These are phyloP conservation scores for Lathyrus oleraceus DNA, from an alignment of 306 rosid species.

Conservation along the genomic window DNA sequence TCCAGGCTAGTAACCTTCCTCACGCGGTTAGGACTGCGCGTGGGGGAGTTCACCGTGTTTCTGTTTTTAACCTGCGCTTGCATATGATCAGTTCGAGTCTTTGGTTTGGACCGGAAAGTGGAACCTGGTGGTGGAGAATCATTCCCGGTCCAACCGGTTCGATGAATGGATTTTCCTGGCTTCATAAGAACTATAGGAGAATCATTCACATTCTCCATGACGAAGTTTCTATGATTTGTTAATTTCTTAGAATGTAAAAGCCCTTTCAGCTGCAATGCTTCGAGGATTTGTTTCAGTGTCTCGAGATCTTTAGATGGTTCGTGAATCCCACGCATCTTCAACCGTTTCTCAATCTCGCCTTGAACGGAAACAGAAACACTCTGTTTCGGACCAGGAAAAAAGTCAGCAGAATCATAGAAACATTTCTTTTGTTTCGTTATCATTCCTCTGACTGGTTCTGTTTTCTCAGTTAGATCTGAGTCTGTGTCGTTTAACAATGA, in stretches of 20 bases:
- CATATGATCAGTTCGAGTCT: constrained; percentile 35
- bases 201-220: constrained; percentile 45
- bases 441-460: constrained; percentile 47
- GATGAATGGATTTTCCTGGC: constrained; percentile 48
- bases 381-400: constrained; percentile 77
- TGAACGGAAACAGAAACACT: constrained; percentile 43
- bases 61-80: constrained; percentile 41
- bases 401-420: constrained; percentile 73
- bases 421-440: constrained; percentile 63
- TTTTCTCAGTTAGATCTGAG: constrained; percentile 15
- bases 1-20: constrained; percentile 46
- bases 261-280: constrained; percentile 88
- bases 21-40: constrained; percentile 46
- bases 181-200: constrained; percentile 76
- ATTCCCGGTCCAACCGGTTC: constrained; percentile 35
- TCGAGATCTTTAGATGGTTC: constrained; percentile 76
- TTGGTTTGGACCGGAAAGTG: constrained; percentile 47
- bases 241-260: constrained; percentile 68
- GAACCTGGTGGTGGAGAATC: constrained; percentile 55
- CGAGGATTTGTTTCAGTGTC: constrained; percentile 72
- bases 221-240: constrained; percentile 44
- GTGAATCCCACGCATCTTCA: constrained; percentile 77
- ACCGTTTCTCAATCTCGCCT: constrained; percentile 73
- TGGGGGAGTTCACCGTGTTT: constrained; percentile 45
- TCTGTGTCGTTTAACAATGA: constrained; percentile 22